Evolutionary conservation across 805 yeast species (phyloP).

Genomic region (Yamadazyma olivae): DNA sequence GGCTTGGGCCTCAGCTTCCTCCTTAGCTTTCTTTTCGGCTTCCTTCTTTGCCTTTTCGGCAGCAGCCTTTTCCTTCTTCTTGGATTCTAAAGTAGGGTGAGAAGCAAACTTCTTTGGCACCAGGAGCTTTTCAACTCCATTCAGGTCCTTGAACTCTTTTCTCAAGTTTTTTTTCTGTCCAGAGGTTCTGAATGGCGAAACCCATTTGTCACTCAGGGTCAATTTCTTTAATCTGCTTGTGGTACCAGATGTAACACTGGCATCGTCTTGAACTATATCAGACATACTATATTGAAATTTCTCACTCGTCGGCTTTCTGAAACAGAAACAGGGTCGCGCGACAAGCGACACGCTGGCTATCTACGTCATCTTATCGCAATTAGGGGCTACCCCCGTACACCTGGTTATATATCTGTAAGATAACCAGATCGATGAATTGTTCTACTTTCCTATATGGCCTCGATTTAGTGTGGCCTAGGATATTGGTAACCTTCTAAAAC

Average conservation of each 20-base stretch:
- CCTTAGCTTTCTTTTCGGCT: slow-evolving; percentile 8
- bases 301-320: no score
- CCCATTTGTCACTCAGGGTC: slow-evolving; percentile 32
- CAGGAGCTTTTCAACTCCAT: slow-evolving; percentile 27
- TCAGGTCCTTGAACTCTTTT: slow-evolving; percentile 32
- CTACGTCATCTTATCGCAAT: no score
- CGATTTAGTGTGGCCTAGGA: no score
- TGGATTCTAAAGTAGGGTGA: slow-evolving; percentile 33
- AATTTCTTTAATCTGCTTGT: slow-evolving; percentile 25
- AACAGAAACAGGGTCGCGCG: no score
- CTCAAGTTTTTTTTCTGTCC: slow-evolving; percentile 26
- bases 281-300: no score
- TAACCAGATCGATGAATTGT: no score
- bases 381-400: no score
- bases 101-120: slow-evolving; percentile 40
- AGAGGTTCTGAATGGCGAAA: slow-evolving; percentile 38
- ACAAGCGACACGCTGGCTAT: no score
- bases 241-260: slow-evolving; percentile 6
- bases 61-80: slow-evolving; percentile 15
- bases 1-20: slow-evolving; percentile 8
- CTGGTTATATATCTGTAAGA: no score
- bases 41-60: slow-evolving; percentile 16
- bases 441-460: no score
- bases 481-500: no score
- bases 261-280: slow-evolving; percentile 8